phyloP scores from a whole-genome alignment of 2,329 filamentous ascomycete genomes.

The Decorospora gaudefroyi region DNA sequence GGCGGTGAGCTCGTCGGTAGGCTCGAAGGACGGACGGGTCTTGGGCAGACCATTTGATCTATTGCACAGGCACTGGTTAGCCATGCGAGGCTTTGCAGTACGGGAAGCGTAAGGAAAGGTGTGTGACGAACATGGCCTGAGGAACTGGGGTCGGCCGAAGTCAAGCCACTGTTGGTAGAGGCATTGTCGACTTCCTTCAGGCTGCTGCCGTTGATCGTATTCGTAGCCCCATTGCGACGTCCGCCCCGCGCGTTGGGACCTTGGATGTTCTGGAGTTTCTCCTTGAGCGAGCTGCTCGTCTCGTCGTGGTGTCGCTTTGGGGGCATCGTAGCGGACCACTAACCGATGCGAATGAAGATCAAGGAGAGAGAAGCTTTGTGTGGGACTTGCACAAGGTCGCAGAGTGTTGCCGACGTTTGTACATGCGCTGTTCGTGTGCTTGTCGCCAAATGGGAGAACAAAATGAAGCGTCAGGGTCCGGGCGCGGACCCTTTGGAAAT shows the following conservation, averaged over 20 bases:
- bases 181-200: constrained; percentile 49
- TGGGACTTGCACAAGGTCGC: constrained; percentile 1
- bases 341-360: background rate
- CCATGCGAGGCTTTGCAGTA: constrained; percentile 1
- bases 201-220: constrained; percentile 40
- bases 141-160: constrained; percentile 33
- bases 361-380: constrained; percentile 1
- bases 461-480: constrained; percentile 17
- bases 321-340: constrained; percentile 40
- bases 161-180: constrained; percentile 44
- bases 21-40: constrained; percentile 70
- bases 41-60: constrained; percentile 70
- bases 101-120: constrained; percentile 8
- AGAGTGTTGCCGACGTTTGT: constrained; percentile 4
- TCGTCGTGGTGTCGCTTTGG: constrained; percentile 49
- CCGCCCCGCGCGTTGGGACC: constrained; percentile 45
- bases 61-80: constrained; percentile 18
- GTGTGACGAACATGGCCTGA: constrained; percentile 41
- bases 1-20: constrained; percentile 74
- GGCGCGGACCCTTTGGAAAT: too few relatives aligned
- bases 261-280: constrained; percentile 51
- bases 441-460: constrained; percentile 15
- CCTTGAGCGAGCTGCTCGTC: constrained; percentile 45
- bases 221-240: constrained; percentile 40
- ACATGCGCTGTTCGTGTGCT: constrained; percentile 13